These are phyloP conservation scores for Thielaviopsis punctulata DNA, from an alignment of 2,329 filamentous ascomycete species.

Conservation along the genomic window DNA sequence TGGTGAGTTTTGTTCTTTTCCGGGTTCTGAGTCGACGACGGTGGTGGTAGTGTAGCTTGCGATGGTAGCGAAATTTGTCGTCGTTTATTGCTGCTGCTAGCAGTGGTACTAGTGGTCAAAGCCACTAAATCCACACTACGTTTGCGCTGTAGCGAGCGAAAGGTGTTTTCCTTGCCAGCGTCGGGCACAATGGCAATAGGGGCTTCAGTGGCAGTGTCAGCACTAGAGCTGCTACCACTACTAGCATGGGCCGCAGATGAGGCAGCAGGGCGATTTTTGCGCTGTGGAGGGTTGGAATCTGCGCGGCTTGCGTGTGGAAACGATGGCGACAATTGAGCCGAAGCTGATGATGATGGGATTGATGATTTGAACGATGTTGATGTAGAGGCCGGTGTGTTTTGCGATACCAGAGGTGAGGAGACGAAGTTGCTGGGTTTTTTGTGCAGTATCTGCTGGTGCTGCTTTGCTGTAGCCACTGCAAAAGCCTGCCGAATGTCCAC, in stretches of 20 bases:
- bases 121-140: constrained; percentile 9
- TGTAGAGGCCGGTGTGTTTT: not conserved
- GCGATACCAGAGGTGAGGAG: not conserved
- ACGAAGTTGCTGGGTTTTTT: not conserved
- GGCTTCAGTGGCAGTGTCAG: not conserved
- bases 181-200: not conserved
- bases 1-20: not conserved
- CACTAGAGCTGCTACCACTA: not conserved
- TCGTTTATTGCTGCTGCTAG: not conserved
- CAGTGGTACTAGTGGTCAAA: not conserved
- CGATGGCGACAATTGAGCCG: not conserved
- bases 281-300: not conserved
- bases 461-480: constrained; percentile 3
- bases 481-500: constrained; percentile 11
- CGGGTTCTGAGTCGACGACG: not conserved
- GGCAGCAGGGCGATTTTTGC: not conserved
- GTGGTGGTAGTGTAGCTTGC: not conserved
- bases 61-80: not conserved
- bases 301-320: not conserved
- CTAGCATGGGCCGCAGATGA: not conserved
- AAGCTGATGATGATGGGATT: not conserved
- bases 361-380: not conserved
- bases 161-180: not conserved
- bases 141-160: constrained; percentile 2
- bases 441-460: not conserved